Conservation (phyloP, 148 eudicot species). For the Fagopyrum tataricum region DNA sequence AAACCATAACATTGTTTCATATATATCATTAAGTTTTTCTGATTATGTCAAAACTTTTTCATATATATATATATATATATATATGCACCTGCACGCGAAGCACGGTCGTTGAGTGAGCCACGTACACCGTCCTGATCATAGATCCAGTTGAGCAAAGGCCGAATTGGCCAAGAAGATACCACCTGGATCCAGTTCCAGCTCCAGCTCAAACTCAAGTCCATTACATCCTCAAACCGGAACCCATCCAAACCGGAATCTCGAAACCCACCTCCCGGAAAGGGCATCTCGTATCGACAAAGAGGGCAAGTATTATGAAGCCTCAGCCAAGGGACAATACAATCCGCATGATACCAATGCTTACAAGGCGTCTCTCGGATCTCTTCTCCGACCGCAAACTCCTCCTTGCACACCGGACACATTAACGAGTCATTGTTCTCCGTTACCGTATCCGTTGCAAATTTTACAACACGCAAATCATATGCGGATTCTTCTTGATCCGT, state of each 20-base stretch:
- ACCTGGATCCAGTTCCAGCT: slow-evolving; percentile 30
- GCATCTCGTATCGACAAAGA: slow-evolving; percentile 56
- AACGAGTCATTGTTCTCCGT: background rate
- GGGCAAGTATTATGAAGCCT: slow-evolving; percentile 60
- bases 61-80: too few relatives aligned
- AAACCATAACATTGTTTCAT: slow-evolving; percentile 18
- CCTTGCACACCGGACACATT: slow-evolving; percentile 63
- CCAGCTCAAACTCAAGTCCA: slow-evolving; percentile 10
- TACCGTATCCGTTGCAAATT: background rate
- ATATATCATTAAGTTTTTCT: too few relatives aligned
- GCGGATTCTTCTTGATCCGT: background rate
- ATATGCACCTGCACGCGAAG: slow-evolving; percentile 16
- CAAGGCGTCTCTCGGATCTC: slow-evolving; percentile 43
- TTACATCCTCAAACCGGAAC: slow-evolving; percentile 21
- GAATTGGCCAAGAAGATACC: slow-evolving; percentile 48
- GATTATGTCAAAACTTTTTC: too few relatives aligned
- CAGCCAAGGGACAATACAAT: slow-evolving; percentile 70
- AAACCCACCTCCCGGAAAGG: background rate
- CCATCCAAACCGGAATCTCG: background rate
- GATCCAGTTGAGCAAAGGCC: slow-evolving; percentile 29
- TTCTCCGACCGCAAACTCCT: slow-evolving; percentile 45
- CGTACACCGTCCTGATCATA: slow-evolving; percentile 11
- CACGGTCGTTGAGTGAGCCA: slow-evolving; percentile 4
- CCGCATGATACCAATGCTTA: slow-evolving; percentile 54
- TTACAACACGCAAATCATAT: background rate